Evolutionary conservation across 495 filamentous ascomycete species (phyloP), one percentile per base, ranked within the genome.

Genomic region (Hypomontagnella submonticulosa): DNA sequence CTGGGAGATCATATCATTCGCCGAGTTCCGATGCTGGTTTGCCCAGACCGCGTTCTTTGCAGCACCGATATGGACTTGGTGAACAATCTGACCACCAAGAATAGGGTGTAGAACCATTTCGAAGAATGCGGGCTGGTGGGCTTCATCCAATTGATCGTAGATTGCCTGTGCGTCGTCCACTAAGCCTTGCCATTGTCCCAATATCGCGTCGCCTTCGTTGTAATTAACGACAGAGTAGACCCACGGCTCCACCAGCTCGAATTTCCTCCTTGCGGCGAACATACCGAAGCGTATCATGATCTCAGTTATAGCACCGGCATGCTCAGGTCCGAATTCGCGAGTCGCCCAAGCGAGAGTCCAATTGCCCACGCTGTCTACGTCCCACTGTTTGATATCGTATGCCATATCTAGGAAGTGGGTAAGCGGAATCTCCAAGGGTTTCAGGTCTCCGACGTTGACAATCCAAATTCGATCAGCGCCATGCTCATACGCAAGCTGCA

Each of bases 361-460:
- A 7, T 76, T 72, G n/a, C 72, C 67, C 16, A 85, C 82, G 62
- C 80, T 85, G 57, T 84, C 78, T 7, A 83, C 72, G n/a, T 75
- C 76, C 81, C 80, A 89, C 20, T 75, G 67, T 16, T 82, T 69
- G 38, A 82, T 79, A 63, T 90, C 85, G 66, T 90, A 91, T 2
- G 85, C 89, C 48, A 91, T 71, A 59, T 89, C 87, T 57, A 90
- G 74, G 70, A 84, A 89, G 71, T 89, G 87, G 61, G 75, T 86
- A 70, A 91, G 87, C 32, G 89, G 88, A 23, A 89, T 79, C 74
- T 90, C 89, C 4, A 89, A 76, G 4, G 86, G 84, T 71, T 91
- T 91, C 47, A 92, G 75, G 67, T 92, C 89, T 34, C 90, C 89
- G 18, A 92, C 84, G 65, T 92, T 92, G 69, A 91, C 87, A 40